A percentile compares a stretch with the other conserved stretches of the same genome.
phyloP scores from a whole-genome alignment of 2,329 filamentous ascomycete species.

The Blumeriella jaapii region DNA sequence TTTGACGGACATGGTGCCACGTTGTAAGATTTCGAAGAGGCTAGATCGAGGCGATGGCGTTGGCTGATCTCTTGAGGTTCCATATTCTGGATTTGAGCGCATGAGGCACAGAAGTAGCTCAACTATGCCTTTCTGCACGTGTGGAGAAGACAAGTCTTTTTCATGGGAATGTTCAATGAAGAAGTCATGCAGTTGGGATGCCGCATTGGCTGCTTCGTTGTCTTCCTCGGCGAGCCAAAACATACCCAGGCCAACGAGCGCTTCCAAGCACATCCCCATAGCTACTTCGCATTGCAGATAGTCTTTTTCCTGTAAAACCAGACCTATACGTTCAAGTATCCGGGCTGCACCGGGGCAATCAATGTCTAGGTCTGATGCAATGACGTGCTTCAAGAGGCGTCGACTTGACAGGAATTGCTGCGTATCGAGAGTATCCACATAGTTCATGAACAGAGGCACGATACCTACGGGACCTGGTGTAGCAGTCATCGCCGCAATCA shows the following conservation, averaged over 20 bases:
- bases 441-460: constrained; percentile 39
- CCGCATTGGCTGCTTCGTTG: constrained; percentile 50
- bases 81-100: constrained; percentile 55
- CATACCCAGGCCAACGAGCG: constrained; percentile 41
- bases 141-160: constrained; percentile 57
- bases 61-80: constrained; percentile 27
- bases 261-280: constrained; percentile 52
- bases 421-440: constrained; percentile 37
- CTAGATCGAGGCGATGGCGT: constrained; percentile 47
- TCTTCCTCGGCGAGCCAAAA: constrained; percentile 22
- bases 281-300: constrained; percentile 67
- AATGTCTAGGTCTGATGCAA: constrained; percentile 41
- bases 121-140: constrained; percentile 55
- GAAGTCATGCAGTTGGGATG: constrained; percentile 68
- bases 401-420: constrained; percentile 44
- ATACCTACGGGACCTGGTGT: constrained; percentile 28
- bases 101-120: constrained; percentile 60
- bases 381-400: constrained; percentile 38
- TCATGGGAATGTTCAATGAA: constrained; percentile 57
- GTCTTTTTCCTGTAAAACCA: constrained; percentile 42
- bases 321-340: constrained; percentile 40
- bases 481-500: constrained; percentile 17
- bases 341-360: constrained; percentile 34
- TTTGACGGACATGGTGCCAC: constrained; percentile 59
- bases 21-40: constrained; percentile 60